phyloP scores from a whole-genome alignment of 108 stramenopile genomes.

The Stephanodiscus minutulus region DNA sequence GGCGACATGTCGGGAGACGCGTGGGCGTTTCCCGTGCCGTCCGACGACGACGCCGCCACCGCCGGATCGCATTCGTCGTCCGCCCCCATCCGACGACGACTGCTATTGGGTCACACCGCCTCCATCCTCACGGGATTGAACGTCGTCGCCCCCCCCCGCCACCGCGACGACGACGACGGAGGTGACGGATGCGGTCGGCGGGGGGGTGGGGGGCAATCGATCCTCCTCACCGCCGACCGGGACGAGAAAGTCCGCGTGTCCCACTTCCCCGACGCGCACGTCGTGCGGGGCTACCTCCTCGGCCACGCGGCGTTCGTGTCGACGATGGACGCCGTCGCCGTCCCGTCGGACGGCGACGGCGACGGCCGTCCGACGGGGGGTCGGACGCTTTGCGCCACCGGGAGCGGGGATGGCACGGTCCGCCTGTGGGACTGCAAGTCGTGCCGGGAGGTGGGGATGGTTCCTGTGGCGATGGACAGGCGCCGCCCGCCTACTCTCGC shows the following conservation, averaged over 20 bases:
- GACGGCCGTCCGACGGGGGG: not conserved
- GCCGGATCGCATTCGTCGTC: not conserved
- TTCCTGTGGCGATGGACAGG: conserved; percentile 27
- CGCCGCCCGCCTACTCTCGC: not conserved
- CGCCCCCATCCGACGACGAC: conserved; percentile 17
- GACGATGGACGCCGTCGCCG: conserved; percentile 42
- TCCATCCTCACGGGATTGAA: conserved; percentile 76
- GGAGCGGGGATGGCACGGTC: conserved; percentile 73
- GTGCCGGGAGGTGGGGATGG: conserved; percentile 38
- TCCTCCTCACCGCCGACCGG: conserved; percentile 77
- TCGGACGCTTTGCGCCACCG: conserved; percentile 50
- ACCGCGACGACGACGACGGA: not conserved
- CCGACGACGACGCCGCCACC: not conserved
- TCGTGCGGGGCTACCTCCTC: conserved; percentile 72
- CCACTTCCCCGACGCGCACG: conserved; percentile 66
- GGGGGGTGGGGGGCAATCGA: no score
- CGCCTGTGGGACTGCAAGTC: conserved; percentile 71
- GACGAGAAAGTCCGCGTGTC: conserved; percentile 87
- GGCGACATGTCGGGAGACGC: conserved; percentile 85
- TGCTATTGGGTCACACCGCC: conserved; percentile 88
- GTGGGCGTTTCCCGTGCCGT: conserved; percentile 60
- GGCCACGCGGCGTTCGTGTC: conserved; percentile 80
- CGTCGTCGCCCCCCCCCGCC: conserved; percentile 19
- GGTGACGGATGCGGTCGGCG: not conserved
- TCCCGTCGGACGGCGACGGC: not conserved